Evolutionary conservation across 2,329 filamentous ascomycete species (phyloP).

Genomic region (Eutypa lata): DNA sequence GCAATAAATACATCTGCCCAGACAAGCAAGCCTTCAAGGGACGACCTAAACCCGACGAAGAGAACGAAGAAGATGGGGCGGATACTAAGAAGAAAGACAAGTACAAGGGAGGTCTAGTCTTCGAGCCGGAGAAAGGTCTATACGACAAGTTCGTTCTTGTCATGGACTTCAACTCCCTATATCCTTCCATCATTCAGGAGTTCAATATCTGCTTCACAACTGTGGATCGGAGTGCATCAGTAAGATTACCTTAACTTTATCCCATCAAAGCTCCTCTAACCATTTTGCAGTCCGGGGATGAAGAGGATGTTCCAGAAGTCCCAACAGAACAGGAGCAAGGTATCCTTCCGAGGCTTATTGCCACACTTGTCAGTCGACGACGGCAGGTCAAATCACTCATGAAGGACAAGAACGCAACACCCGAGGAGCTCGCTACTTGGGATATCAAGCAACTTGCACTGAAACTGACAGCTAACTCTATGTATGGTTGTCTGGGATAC

Average conservation of each 20-base stretch:
- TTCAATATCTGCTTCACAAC: constrained; percentile 99
- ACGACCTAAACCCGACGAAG: constrained; percentile 70
- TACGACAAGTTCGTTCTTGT: constrained; percentile 98
- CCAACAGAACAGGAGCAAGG: constrained; percentile 76
- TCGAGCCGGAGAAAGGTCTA: constrained; percentile 94
- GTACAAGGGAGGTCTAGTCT: constrained; percentile 96
- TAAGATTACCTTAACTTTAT: constrained; percentile 40
- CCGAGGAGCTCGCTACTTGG: constrained; percentile 88
- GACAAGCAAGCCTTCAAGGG: constrained; percentile 85
- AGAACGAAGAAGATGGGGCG: constrained; percentile 64
- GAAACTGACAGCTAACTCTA: constrained; percentile 97
- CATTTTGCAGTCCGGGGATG: constrained; percentile 62
- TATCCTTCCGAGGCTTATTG: constrained; percentile 85
- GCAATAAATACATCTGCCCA: constrained; percentile 96
- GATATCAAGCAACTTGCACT: constrained; percentile 96
- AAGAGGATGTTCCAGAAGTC: constrained; percentile 86
- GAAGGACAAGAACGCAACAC: constrained; percentile 86
- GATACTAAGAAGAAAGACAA: constrained; percentile 98
- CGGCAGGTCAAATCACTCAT: constrained; percentile 93
- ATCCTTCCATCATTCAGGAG: constrained; percentile 98
- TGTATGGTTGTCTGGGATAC: constrained; percentile 98
- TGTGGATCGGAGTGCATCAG: constrained; percentile 72
- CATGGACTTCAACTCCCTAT: constrained; percentile 99
- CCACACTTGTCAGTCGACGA: constrained; percentile 83
- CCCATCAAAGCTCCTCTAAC: constrained; percentile 23